Percentiles rank a stretch among this genome's conserved stretches.
phyloP scores from a whole-genome alignment of 495 filamentous ascomycete species.

The Hypomontagnella submonticulosa region DNA sequence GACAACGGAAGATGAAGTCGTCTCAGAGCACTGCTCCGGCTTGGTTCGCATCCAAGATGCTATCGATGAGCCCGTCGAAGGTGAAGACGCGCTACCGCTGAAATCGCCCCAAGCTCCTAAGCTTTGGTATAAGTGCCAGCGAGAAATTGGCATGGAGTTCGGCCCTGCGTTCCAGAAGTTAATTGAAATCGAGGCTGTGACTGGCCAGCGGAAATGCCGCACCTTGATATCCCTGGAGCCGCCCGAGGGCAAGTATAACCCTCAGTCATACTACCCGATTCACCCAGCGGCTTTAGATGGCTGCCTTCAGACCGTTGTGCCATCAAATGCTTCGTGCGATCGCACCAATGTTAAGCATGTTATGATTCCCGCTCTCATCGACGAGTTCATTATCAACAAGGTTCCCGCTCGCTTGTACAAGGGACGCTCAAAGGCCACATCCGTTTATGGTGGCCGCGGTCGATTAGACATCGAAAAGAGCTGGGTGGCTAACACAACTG shows the following conservation, averaged over 20 bases:
- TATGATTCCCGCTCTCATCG: slow-evolving; percentile 8
- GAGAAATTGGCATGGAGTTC: slow-evolving; percentile 44
- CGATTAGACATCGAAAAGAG: slow-evolving; percentile 21
- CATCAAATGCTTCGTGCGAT: slow-evolving; percentile 25
- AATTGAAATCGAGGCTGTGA: slow-evolving; percentile 37
- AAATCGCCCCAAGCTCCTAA: slow-evolving; percentile 4
- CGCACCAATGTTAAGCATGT: background rate
- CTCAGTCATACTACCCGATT: slow-evolving; percentile 51
- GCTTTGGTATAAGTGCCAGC: slow-evolving; percentile 50
- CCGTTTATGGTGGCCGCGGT: slow-evolving; percentile 12
- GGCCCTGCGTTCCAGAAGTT: slow-evolving; percentile 47
- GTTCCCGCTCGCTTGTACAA: background rate
- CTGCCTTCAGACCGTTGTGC: slow-evolving; percentile 47
- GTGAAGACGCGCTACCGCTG: slow-evolving; percentile 14
- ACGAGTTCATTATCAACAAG: slow-evolving; percentile 13
- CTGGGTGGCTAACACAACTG: slow-evolving; percentile 15
- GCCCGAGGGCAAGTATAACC: slow-evolving; percentile 36
- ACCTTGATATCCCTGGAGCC: slow-evolving; percentile 4
- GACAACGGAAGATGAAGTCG: background rate
- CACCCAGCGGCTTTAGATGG: slow-evolving; percentile 56
- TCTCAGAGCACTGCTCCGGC: background rate
- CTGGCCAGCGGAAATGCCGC: slow-evolving; percentile 32
- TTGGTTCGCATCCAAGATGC: slow-evolving; percentile 6
- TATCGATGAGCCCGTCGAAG: background rate
- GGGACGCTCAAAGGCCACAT: slow-evolving; percentile 1